These are phyloP conservation scores for Tricholoma furcatifolium DNA, from an alignment of 768 basidiomycete species.

Conservation along the genomic window DNA sequence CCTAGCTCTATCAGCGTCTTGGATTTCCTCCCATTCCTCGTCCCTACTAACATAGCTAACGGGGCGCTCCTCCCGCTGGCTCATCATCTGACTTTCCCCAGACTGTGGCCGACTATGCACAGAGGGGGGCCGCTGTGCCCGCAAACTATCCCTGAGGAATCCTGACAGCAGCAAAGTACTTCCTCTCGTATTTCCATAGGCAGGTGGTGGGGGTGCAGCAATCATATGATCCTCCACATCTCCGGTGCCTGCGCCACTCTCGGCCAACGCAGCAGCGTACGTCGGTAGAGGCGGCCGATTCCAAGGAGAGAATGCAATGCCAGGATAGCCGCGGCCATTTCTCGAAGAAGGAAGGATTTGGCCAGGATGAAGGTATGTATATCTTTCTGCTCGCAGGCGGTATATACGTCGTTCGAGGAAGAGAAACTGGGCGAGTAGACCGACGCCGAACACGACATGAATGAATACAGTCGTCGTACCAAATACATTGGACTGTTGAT, in stretches of 20 bases:
- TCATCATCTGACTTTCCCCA: constrained; percentile 29
- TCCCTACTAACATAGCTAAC: constrained; percentile 54
- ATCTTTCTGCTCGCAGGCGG: constrained; percentile 67
- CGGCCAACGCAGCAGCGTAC: constrained; percentile 67
- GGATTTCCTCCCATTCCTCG: constrained; percentile 55
- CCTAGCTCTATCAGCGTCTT: constrained; percentile 51
- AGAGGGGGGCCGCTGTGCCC: constrained; percentile 47
- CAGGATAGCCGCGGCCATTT: constrained; percentile 23
- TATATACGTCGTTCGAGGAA: constrained; percentile 65
- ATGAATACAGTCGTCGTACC: constrained; percentile 47
- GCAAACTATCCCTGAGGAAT: constrained; percentile 44
- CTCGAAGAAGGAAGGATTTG: constrained; percentile 45
- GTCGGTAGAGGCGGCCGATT: constrained; percentile 68
- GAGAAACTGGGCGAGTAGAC: constrained; percentile 49
- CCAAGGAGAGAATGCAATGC: constrained; percentile 62
- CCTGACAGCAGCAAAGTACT: constrained; percentile 61
- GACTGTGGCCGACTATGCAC: constrained; percentile 34
- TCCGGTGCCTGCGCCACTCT: constrained; percentile 68
- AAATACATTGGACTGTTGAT: constrained; percentile 1
- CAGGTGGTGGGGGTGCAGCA: constrained; percentile 68
- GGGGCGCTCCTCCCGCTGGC: constrained; percentile 38
- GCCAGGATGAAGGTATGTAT: constrained; percentile 58
- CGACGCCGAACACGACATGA: constrained; percentile 60
- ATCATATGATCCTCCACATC: constrained; percentile 74
- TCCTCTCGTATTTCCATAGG: constrained; percentile 74